These are phyloP conservation scores for Triticum urartu DNA, from an alignment of 176 grass and related monocot genomes.

Conservation along the genomic window DNA sequence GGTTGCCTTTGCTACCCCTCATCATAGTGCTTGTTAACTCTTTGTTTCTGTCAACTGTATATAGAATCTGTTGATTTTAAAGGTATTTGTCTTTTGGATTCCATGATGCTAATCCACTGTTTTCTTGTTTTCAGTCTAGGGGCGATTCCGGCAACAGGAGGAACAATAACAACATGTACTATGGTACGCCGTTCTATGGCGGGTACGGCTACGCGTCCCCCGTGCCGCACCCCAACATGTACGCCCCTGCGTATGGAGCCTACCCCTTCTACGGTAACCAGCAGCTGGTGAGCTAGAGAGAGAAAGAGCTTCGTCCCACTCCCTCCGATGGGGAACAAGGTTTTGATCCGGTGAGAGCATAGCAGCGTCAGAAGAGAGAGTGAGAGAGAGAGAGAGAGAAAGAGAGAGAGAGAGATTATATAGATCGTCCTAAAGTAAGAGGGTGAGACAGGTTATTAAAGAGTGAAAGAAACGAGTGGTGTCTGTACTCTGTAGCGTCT, in stretches of 20 bases:
- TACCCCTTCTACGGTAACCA: constrained; percentile 65
- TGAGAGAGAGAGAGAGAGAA: neutral
- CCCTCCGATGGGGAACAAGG: constrained; percentile 47
- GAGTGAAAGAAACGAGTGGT: constrained; percentile 15
- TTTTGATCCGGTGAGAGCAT: constrained; percentile 57
- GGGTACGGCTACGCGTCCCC: constrained; percentile 58
- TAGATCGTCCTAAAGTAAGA: constrained; percentile 38
- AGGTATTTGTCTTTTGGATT: neutral
- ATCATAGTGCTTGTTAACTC: neutral
- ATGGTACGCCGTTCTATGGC: constrained; percentile 52
- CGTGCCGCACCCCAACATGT: constrained; percentile 52
- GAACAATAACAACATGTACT: constrained; percentile 53
- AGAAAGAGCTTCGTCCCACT: neutral
- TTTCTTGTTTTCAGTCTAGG: constrained; percentile 48
- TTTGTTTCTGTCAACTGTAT: constrained; percentile 3
- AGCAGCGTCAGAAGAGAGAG: constrained; percentile 30
- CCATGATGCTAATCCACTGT: neutral
- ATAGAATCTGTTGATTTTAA: neutral
- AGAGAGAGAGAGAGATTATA: constrained; percentile 24
- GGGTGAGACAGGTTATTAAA: constrained; percentile 33
- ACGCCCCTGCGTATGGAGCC: constrained; percentile 51
- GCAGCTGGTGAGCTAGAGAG: constrained; percentile 68
- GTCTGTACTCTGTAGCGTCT: constrained; percentile 25
- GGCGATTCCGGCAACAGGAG: constrained; percentile 47
- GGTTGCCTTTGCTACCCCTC: neutral